A percentile compares a stretch with the other conserved stretches of the same genome.
phyloP scores from a whole-genome alignment of 164 flowering plant species.

The Warburgia ugandensis region DNA sequence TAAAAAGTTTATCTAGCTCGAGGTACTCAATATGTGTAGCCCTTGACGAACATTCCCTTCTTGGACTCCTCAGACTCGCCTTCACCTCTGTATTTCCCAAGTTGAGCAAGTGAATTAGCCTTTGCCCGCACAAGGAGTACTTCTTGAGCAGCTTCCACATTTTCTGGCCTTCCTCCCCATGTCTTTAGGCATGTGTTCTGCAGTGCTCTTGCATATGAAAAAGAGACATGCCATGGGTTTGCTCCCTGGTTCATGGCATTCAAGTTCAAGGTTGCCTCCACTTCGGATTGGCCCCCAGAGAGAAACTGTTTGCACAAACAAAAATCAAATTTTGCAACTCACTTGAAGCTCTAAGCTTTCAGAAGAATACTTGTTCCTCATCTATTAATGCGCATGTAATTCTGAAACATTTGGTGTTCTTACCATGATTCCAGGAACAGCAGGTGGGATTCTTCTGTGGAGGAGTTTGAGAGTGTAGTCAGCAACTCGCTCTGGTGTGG shows the following conservation, averaged over 20 bases:
- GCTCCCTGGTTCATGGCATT: constrained; percentile 18
- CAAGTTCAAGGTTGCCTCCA: constrained; percentile 16
- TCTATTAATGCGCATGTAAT: too few relatives aligned
- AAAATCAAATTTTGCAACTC: background rate
- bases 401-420: background rate
- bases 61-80: constrained; percentile 52
- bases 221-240: constrained; percentile 19
- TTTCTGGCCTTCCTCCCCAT: constrained; percentile 16
- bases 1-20: too few relatives aligned
- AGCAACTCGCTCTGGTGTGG: constrained; percentile 10
- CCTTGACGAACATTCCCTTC: constrained; percentile 54
- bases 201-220: constrained; percentile 17
- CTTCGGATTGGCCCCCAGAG: constrained; percentile 22
- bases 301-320: constrained; percentile 8
- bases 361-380: too few relatives aligned
- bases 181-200: constrained; percentile 19
- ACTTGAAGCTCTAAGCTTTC: too few relatives aligned
- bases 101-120: constrained; percentile 32
- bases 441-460: constrained; percentile 13
- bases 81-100: constrained; percentile 48
- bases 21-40: constrained; percentile 28
- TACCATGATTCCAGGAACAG: constrained; percentile 16
- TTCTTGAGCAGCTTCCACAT: constrained; percentile 14
- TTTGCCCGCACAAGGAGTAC: constrained; percentile 13
- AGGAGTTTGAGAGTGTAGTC: constrained; percentile 13